Evolutionary conservation across 495 filamentous ascomycete genomes (phyloP), one percentile per base, ranked within the genome.

Genomic region (Astrothelium subdiscretum): DNA sequence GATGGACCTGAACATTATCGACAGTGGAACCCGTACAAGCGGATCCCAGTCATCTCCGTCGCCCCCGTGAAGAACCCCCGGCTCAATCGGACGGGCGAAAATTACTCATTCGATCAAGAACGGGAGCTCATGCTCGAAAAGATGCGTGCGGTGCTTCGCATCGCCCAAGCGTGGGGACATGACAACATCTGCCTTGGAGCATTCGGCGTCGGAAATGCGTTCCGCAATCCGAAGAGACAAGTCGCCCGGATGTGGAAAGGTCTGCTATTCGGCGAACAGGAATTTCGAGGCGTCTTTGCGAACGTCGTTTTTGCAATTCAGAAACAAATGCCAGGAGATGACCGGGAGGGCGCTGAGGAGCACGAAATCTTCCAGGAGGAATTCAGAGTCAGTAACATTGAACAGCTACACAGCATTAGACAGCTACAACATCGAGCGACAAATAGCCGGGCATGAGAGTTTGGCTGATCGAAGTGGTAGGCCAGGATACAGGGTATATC

Each of bases 261-360:
- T 1, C 74, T 88, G 1, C 75, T 88, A 2, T 82, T 87, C 57
- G 78, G 80, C 58, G 83, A 87, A 60, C 75, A 78, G 0, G 87
- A 90, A 65, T 84, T 90, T 54, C 71, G 76, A n/a, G 85, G 86
- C 29, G 80, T 81, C 59, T 87, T 91, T 68, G 70, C 77, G 32
- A 85, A 85, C 65, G 80, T 88, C 5, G 83, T 87, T 0, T 90
- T 91, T 69, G 86, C 87, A 1, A 84, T 91, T 63, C 86, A 82
- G 51, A 74, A 58, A 40, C 67, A 64, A 5, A 52, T 52, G 29
- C 64, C 67, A 10, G 66, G 64, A 13, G 62, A 66, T 32, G 32
- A 63, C 10, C 69, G 72, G 59, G 70, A 65, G 22, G 72, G 71
- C 15, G 32, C 65, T 29, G 68, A 71, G 11, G 76, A 78, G 59